These are phyloP conservation scores for Ballota nigra DNA, from an alignment of 257 asterid genomes.

Conservation along the genomic window DNA sequence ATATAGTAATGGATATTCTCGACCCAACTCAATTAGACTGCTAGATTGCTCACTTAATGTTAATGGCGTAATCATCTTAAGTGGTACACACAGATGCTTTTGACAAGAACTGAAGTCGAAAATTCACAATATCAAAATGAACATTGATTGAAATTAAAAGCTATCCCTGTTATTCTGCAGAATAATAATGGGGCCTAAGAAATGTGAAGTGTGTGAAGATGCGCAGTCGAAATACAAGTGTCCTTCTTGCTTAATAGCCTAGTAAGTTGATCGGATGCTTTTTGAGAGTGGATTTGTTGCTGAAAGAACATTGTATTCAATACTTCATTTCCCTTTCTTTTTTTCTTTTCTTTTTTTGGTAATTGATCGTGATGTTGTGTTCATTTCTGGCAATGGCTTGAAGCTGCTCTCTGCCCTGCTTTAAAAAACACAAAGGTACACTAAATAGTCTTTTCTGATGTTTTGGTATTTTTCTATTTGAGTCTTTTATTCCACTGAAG, in stretches of 20 bases:
- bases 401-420: constrained; percentile 76
- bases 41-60: neutral
- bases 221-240: constrained; percentile 84
- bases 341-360: too few species aligned
- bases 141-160: neutral
- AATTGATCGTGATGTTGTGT: constrained; percentile 7
- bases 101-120: neutral
- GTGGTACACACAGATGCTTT: neutral
- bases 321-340: neutral
- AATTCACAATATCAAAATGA: neutral
- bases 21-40: neutral
- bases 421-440: constrained; percentile 85
- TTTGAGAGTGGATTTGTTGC: neutral
- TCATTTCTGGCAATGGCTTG: constrained; percentile 23
- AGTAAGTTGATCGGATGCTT: constrained; percentile 37
- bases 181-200: constrained; percentile 47
- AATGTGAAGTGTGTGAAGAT: constrained; percentile 64
- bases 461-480: neutral
- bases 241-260: constrained; percentile 67
- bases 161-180: constrained; percentile 3
- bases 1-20: neutral
- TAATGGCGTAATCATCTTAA: too few species aligned
- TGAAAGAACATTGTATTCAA: neutral
- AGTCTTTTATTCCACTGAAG: neutral
- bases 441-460: neutral